These are phyloP conservation scores for Litchi chinensis DNA, from an alignment of 345 rosid species.

Conservation along the genomic window DNA sequence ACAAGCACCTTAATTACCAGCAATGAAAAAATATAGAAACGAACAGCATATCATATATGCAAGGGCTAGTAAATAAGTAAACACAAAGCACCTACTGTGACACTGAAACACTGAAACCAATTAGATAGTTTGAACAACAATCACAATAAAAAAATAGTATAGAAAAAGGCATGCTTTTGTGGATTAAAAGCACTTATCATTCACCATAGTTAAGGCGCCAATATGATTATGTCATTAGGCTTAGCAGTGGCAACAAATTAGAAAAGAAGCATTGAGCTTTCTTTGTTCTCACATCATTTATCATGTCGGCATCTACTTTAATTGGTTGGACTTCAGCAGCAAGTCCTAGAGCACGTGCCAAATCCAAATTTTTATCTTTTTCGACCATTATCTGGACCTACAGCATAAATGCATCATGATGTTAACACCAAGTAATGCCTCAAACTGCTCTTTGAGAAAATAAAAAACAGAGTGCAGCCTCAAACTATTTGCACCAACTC, in stretches of 20 bases:
- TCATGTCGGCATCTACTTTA: slow-evolving; percentile 50
- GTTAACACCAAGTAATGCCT: neutral
- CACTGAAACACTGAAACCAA: neutral
- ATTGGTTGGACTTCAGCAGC: slow-evolving; percentile 82
- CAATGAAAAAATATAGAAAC: neutral
- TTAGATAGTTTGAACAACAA: neutral
- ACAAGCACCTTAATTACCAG: slow-evolving; percentile 7
- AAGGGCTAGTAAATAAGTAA: neutral
- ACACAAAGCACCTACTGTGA: neutral
- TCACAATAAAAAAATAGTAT: neutral
- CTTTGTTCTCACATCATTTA: slow-evolving; percentile 71
- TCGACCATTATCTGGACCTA: slow-evolving; percentile 94
- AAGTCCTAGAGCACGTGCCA: slow-evolving; percentile 60
- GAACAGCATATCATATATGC: neutral
- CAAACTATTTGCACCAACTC: slow-evolving; percentile 11
- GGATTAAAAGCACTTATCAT: neutral
- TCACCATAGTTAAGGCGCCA: neutral
- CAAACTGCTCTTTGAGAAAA: neutral
- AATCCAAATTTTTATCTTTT: slow-evolving; percentile 62
- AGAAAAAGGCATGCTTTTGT: neutral
- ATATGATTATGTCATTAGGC: neutral
- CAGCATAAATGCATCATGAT: slow-evolving; percentile 20
- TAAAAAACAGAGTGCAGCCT: neutral
- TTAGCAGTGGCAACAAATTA: neutral
- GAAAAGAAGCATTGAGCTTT: neutral